Conservation (phyloP, 2,329 filamentous ascomycete genomes). For the Endocalyx cinctus region DNA sequence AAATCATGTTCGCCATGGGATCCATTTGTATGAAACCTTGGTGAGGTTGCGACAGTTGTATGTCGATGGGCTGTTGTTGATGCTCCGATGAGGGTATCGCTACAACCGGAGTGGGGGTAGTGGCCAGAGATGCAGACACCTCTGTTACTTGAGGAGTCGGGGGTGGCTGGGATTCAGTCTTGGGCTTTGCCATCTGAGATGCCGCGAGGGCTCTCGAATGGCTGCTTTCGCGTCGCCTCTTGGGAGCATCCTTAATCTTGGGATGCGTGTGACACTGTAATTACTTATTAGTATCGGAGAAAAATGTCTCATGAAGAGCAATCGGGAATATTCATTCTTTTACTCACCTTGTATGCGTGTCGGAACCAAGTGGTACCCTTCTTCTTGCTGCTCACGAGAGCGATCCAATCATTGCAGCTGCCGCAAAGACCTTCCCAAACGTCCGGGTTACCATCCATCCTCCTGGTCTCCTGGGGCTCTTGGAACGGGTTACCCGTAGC, state of each 20-base stretch:
- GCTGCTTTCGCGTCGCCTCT: conserved; percentile 60
- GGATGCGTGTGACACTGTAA: conserved; percentile 64
- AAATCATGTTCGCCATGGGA: conserved; percentile 44
- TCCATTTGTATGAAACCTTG: conserved; percentile 33
- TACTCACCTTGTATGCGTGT: conserved; percentile 74
- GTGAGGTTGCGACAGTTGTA: conserved; percentile 25
- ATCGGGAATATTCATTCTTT: neutral
- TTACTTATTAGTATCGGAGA: no score
- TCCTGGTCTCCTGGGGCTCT: conserved; percentile 67
- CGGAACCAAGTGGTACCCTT: conserved; percentile 91
- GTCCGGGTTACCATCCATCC: conserved; percentile 76
- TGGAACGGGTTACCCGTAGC: conserved; percentile 76
- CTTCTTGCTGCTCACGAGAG: conserved; percentile 79
- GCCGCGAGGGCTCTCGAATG: conserved; percentile 41
- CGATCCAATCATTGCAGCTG: conserved; percentile 76
- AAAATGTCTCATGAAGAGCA: conserved; percentile 14
- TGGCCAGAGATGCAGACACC: conserved; percentile 28
- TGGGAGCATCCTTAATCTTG: conserved; percentile 67
- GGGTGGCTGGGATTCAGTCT: conserved; percentile 37
- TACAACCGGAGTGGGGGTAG: conserved; percentile 35
- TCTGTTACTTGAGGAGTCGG: conserved; percentile 42
- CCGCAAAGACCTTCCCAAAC: conserved; percentile 78
- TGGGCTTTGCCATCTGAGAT: conserved; percentile 42
- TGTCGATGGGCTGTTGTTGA: conserved; percentile 12
- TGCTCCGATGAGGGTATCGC: no score